phyloP scores from a whole-genome alignment of 1,284 basidiomycete species.

The Coniophora puteana region DNA sequence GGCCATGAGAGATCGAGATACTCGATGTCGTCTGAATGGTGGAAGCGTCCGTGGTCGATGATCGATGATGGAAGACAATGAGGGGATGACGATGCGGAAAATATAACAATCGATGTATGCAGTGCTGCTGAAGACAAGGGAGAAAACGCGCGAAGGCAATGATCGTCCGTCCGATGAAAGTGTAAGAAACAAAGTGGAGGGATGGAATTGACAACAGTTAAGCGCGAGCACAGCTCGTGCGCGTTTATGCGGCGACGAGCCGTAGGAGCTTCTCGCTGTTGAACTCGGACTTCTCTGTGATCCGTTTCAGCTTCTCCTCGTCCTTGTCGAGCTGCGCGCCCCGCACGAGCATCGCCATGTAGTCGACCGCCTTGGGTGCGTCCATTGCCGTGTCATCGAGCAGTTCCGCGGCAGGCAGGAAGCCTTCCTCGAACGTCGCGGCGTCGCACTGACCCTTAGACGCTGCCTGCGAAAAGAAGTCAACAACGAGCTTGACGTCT shows the following conservation, averaged over 20 bases:
- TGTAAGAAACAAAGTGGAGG: too few relatives aligned
- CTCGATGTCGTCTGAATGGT: too few relatives aligned
- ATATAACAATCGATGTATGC: conserved; percentile 16
- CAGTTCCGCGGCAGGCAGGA: conserved; percentile 64
- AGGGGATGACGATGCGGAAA: conserved; percentile 13
- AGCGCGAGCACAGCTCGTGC: conserved; percentile 5
- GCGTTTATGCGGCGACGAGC: conserved; percentile 47
- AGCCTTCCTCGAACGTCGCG: conserved; percentile 64
- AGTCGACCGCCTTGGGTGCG: conserved; percentile 80
- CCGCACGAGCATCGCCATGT: conserved; percentile 73
- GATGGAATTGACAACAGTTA: conserved; percentile 1
- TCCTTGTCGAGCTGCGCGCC: conserved; percentile 60
- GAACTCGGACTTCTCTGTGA: conserved; percentile 58
- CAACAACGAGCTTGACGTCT: conserved; percentile 77
- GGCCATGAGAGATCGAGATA: too few relatives aligned
- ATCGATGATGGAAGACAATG: not conserved
- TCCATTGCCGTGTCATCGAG: conserved; percentile 89
- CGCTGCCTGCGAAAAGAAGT: conserved; percentile 57
- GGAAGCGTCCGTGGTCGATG: too few relatives aligned
- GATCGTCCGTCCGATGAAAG: too few relatives aligned
- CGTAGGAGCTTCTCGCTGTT: conserved; percentile 55
- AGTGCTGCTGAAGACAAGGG: conserved; percentile 14
- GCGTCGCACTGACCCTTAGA: conserved; percentile 51
- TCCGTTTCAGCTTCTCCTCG: conserved; percentile 48
- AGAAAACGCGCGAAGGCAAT: too few relatives aligned